Evolutionary conservation across 225 moss, liverwort and hornwort genomes (phyloP), one percentile per base, ranked within the genome.

Genomic region (Ulota crispa): DNA sequence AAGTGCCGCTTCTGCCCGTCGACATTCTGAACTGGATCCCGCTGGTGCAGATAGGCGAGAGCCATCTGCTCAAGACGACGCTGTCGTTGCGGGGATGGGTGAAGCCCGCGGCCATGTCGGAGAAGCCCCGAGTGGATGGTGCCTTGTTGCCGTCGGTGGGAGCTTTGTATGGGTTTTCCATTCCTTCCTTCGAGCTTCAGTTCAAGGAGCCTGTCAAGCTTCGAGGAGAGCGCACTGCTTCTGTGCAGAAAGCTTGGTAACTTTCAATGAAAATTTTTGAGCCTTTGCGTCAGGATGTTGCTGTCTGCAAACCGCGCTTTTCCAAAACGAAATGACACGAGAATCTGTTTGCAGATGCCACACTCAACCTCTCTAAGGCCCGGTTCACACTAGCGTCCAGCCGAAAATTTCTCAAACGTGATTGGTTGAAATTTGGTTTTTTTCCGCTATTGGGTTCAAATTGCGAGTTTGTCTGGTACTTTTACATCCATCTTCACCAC

Each of bases 91-190:
- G 34, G 13, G 86, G 79, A 43, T 79, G 83, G 83, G 8, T 83
- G 70, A 82, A 86, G 75, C 83, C 83, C 28, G 82, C 86, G 34
- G 82, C 82, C 42, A 73, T 69, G 54, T 15, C 43, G 60, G 82
- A 69, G 37, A 82, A 78, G 60, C 86, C 78, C 0, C 23, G 54
- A 15, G 78, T 82, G 21, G 73, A 86, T 43, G 43, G 41, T 0
- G 23, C 68, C 9, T 6, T 82, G 8, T 37, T 86, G 55, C 82
- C 86, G 16, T 27, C 86, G 13, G 34, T 82, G 42, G 78, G 54
- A 24, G 45, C 37, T 26, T 16, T 78, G 31, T 82, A 86, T 55
- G 86, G 86, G 24, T 3, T 82, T 8, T 31, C 19, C 36, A 31
- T 82, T 43, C 43, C 78, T 2, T 68, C 47, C 30, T 86, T 86